A percentile compares a stretch with the other conserved stretches of the same genome.
These are phyloP conservation scores for Astrephomene gubernaculifera DNA, from an alignment of 139 green algal genomes.

Conservation along the genomic window DNA sequence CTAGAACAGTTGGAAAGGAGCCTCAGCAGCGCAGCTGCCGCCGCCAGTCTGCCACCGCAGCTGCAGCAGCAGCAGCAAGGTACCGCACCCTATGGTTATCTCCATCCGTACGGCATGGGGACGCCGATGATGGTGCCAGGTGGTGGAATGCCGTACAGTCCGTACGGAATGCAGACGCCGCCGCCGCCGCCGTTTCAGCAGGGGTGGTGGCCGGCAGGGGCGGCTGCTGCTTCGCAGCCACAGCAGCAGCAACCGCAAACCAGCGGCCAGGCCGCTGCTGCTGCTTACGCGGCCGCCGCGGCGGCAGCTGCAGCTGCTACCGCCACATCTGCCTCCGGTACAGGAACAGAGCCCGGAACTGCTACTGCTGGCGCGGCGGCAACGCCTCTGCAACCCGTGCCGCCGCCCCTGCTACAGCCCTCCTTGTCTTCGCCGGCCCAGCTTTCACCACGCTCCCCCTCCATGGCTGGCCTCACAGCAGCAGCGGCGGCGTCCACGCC, in stretches of 20 bases:
- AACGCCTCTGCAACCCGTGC: no score
- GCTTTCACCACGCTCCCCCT: background rate
- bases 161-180: background rate
- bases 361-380: no score
- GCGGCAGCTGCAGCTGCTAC: background rate
- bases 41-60: no score
- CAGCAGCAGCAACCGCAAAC: background rate
- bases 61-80: no score
- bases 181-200: background rate
- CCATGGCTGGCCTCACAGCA: background rate
- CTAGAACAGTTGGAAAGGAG: slow-evolving; percentile 38
- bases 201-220: background rate
- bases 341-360: no score
- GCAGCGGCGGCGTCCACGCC: no score
- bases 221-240: background rate
- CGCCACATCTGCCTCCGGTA: no score
- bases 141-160: background rate
- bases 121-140: background rate
- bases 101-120: no score
- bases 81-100: no score
- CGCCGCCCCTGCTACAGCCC: background rate
- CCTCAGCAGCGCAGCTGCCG: background rate
- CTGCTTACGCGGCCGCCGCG: background rate
- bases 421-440: background rate
- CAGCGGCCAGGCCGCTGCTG: background rate